phyloP scores from a whole-genome alignment of 352 stramenopile genomes.

The Pythium folliculosum region DNA sequence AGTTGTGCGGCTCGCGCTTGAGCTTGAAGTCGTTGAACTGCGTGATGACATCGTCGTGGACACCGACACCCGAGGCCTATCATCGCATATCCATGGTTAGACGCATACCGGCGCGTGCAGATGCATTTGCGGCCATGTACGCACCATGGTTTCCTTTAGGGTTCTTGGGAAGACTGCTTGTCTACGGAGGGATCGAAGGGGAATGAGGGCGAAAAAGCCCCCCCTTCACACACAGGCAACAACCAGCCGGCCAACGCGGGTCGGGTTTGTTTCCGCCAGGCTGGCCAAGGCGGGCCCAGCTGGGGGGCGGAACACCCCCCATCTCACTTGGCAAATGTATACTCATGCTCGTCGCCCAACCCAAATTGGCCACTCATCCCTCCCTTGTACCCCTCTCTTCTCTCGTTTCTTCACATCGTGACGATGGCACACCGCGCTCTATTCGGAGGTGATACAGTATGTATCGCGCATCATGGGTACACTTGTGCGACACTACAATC shows the following conservation, averaged over 20 bases:
- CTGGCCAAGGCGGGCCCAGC: neutral
- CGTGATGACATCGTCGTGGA: conserved; percentile 91
- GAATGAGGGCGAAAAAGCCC: conserved; percentile 17
- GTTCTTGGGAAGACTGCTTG: conserved; percentile 10
- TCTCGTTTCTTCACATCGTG: conserved; percentile 18
- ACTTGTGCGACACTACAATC: neutral
- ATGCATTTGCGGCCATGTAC: too few species aligned
- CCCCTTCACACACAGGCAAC: neutral
- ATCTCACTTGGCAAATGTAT: conserved; percentile 20
- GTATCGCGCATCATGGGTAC: conserved; percentile 4
- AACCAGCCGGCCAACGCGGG: neutral
- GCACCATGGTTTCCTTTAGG: conserved; percentile 25
- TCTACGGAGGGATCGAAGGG: conserved; percentile 23
- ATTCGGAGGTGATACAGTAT: conserved; percentile 22
- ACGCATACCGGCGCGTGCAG: too few species aligned
- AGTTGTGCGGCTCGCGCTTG: conserved; percentile 90
- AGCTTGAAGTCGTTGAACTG: conserved; percentile 97
- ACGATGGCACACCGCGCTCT: conserved; percentile 13
- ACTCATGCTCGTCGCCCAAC: neutral
- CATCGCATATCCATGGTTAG: neutral
- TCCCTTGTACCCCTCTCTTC: conserved; percentile 11
- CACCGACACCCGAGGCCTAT: conserved; percentile 93
- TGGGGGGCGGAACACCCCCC: neutral
- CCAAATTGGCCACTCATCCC: conserved; percentile 1
- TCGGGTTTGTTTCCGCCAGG: neutral